Evolutionary conservation across 208 protist genomes (phyloP).

Genomic region (Acanthamoeba lenticulata): DNA sequence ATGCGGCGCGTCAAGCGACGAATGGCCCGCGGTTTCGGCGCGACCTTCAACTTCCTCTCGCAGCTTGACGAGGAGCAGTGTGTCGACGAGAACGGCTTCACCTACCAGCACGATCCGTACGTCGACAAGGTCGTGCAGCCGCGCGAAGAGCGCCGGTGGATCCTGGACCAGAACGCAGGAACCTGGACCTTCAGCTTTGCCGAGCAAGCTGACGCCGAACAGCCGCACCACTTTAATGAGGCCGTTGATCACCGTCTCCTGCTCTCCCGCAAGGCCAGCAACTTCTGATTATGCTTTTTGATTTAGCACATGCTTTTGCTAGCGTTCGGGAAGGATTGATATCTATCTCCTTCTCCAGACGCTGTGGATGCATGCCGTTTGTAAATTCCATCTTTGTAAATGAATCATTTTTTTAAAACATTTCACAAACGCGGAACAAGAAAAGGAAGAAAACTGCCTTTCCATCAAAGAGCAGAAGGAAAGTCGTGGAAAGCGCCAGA

Average conservation of each 20-base stretch:
- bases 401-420: background rate
- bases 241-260: background rate
- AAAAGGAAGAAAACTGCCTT: background rate
- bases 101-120: background rate
- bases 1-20: background rate
- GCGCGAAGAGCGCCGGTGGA: background rate
- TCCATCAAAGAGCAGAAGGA: background rate
- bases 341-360: background rate
- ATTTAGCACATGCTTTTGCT: background rate
- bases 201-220: background rate
- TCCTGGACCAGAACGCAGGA: background rate
- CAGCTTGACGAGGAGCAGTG: background rate
- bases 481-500: background rate
- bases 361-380: background rate
- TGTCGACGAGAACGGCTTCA: conserved; percentile 2
- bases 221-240: background rate
- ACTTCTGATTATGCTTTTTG: background rate
- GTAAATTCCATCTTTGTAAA: background rate
- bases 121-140: background rate
- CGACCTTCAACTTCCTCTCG: conserved; percentile 15
- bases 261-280: conserved; percentile 10
- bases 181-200: conserved; percentile 6
- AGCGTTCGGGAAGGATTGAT: background rate
- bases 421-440: background rate
- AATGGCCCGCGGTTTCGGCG: background rate